Base-by-base conservation (phyloP, 805 yeast species). In the Torulaspora maleeae region DNA sequence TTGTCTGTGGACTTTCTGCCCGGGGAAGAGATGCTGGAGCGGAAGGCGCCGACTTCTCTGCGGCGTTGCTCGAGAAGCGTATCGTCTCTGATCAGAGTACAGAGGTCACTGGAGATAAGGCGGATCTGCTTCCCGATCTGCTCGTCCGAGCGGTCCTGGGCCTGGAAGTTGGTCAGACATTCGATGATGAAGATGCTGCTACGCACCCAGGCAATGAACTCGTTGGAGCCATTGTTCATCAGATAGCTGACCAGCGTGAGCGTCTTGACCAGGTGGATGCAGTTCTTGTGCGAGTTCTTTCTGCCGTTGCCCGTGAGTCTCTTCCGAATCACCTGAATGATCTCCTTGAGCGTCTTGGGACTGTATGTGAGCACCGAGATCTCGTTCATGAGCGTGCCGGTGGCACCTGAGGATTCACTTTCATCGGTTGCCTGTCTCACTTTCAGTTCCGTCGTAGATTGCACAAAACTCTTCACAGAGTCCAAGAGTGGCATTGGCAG, bases 341-440 rank as follows among this genome's bases (percentile, higher is more conserved):
- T 73, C 25, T 65, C 67, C 12, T 61, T 58, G 24, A 76, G 52
- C 9, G 73, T 67, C 48, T 64, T 66, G 12, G 67, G 49, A 38
- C 70, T 61, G 44, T 66, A 69, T 0, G 84, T 71, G 17, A 77
- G 58, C 2, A 67, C 61, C 0, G 82, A 71, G 2, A 80, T 61
- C 40, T 78, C 79, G 46, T 74, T 73, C 56, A 80, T 64, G 47
- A 79, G 75, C 5, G 73, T 66, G n/a, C 79, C 76, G 6, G 77
- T 75, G 0, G 83, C 83, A 1, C 84, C 81, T 53, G 72, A 66
- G 1, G 72, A 67, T 47, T 78, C 82, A 46, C 70, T 71, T 51
- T 72, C 75, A 19, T 61, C 60, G 5, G 83, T 79, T 7, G 82
- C 79, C 16, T 67, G 63, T 48, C 61, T 68, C 12, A 72, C 67